These are phyloP conservation scores for Scytalidium lignicola DNA, from an alignment of 2,329 filamentous ascomycete species.

Conservation along the genomic window DNA sequence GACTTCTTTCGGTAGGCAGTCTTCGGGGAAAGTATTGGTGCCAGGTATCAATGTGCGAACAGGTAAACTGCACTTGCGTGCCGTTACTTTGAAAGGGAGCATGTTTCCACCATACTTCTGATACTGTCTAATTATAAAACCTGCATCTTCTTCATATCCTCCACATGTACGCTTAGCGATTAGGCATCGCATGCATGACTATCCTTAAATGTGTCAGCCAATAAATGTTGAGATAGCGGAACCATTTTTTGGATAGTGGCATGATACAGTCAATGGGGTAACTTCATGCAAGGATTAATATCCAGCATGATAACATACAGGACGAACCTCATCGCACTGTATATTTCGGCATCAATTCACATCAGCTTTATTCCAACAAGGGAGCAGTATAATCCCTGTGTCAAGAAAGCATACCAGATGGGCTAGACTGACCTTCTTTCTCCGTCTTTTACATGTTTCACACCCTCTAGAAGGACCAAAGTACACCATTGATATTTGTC, in stretches of 20 bases:
- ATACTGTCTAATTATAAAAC: conserved; percentile 4
- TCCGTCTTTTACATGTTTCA: conserved; percentile 6
- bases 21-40: conserved; percentile 13
- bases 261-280: too few relatives aligned
- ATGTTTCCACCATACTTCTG: neutral
- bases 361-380: neutral
- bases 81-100: conserved; percentile 2
- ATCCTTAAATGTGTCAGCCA: neutral
- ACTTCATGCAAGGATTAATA: neutral
- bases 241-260: neutral
- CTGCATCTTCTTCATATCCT: conserved; percentile 8
- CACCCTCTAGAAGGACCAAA: too few relatives aligned
- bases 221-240: neutral
- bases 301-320: conserved; percentile 8
- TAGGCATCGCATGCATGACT: conserved; percentile 19
- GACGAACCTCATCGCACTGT: conserved; percentile 20
- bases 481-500: too few relatives aligned
- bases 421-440: conserved; percentile 15
- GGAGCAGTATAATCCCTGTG: neutral
- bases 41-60: conserved; percentile 13
- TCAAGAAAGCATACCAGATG: too few relatives aligned
- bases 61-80: conserved; percentile 19
- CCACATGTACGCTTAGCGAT: conserved; percentile 15
- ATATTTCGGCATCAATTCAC: neutral
- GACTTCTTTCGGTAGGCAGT: conserved; percentile 11